Evolutionary conservation across 1,284 basidiomycete species (phyloP).

Genomic region (Ceraceosorus guamensis): DNA sequence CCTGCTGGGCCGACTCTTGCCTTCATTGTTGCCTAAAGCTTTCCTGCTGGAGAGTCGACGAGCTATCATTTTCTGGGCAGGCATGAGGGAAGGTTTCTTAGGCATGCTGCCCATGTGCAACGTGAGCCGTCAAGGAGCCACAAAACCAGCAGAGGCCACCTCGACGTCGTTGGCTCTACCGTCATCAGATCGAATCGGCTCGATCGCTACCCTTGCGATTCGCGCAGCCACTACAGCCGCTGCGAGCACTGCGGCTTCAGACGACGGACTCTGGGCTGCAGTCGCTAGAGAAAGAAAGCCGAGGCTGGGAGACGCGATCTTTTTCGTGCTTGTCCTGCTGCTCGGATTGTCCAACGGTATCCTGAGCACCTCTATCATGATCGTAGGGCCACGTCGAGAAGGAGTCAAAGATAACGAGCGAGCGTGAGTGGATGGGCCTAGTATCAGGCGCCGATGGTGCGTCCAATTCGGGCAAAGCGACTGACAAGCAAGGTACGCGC

Average conservation of each 20-base stretch:
- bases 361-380: conserved; percentile 32
- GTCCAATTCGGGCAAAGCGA: not conserved
- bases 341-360: conserved; percentile 36
- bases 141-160: not conserved
- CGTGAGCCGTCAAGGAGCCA: conserved; percentile 5
- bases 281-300: too few species aligned
- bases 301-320: conserved; percentile 19
- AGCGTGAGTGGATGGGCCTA: conserved; percentile 9
- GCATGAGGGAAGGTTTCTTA: conserved; percentile 24
- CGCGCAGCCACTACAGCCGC: not conserved
- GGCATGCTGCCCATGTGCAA: conserved; percentile 35
- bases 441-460: not conserved
- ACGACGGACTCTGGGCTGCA: too few species aligned
- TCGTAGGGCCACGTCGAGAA: conserved; percentile 23
- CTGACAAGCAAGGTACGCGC: not conserved
- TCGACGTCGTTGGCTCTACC: not conserved
- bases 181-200: not conserved
- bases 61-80: conserved; percentile 12
- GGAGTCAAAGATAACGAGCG: conserved; percentile 20
- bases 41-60: conserved; percentile 13
- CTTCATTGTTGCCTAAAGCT: conserved; percentile 12
- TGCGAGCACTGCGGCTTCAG: not conserved
- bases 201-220: not conserved
- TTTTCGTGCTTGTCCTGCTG: conserved; percentile 29
- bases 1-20: conserved; percentile 29